Percentiles rank a stretch among this genome's conserved stretches.
These are phyloP conservation scores for Tripterygium wilfordii DNA, from an alignment of 177 flowering plant genomes.

Conservation along the genomic window DNA sequence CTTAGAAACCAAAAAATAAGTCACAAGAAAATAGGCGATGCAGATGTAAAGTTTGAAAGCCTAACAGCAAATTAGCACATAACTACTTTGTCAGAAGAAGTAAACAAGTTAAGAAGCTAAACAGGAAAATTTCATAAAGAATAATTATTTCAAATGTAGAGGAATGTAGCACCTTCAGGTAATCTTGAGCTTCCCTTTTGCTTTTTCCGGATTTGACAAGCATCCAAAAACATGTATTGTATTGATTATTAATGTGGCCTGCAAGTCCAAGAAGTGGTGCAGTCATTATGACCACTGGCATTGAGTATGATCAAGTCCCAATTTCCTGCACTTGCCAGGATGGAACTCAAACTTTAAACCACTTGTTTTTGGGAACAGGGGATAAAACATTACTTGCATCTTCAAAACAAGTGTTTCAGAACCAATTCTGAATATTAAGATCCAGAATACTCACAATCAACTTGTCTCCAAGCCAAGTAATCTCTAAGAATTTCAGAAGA, in stretches of 20 bases:
- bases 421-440: too few species aligned
- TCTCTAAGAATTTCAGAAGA: slow-evolving; percentile 49
- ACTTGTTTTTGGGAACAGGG: too few species aligned
- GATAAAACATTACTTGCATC: too few species aligned
- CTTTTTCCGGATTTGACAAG: slow-evolving; percentile 78
- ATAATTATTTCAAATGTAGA: background rate
- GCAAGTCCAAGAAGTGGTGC: slow-evolving; percentile 9
- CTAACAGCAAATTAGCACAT: too few species aligned
- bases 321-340: too few species aligned
- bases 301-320: background rate
- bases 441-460: slow-evolving; percentile 60
- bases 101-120: too few species aligned
- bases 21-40: too few species aligned
- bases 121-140: too few species aligned
- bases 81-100: too few species aligned
- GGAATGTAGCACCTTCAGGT: slow-evolving; percentile 47
- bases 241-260: slow-evolving; percentile 91
- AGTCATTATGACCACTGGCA: background rate
- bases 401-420: too few species aligned
- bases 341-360: background rate
- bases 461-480: slow-evolving; percentile 91
- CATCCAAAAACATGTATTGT: slow-evolving; percentile 89
- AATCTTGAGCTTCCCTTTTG: slow-evolving; percentile 59
- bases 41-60: too few species aligned
- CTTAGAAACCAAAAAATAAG: too few species aligned